These are phyloP conservation scores for Escallonia rubra DNA, from an alignment of 129 eudicot species.

Conservation along the genomic window DNA sequence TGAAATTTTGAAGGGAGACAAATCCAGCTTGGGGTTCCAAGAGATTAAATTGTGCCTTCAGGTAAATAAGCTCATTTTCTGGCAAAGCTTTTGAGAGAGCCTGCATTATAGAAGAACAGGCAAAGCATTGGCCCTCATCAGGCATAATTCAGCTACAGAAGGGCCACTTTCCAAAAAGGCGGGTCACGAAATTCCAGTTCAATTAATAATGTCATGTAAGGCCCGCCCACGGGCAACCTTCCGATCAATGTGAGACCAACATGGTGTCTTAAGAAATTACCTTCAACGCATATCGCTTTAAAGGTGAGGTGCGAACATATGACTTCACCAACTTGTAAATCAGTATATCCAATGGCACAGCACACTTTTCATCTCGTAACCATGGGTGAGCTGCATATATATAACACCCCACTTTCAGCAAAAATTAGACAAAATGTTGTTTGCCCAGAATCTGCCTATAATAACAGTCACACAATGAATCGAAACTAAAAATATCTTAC, in stretches of 20 bases:
- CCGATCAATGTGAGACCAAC: too few relatives aligned
- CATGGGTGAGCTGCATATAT: conserved; percentile 82
- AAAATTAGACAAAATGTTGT: too few relatives aligned
- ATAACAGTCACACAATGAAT: neutral
- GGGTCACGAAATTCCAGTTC: neutral
- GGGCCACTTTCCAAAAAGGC: neutral
- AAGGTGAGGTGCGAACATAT: conserved; percentile 74
- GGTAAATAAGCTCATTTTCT: conserved; percentile 68
- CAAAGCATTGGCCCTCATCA: neutral
- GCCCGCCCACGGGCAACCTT: too few relatives aligned
- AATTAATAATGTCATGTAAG: too few relatives aligned
- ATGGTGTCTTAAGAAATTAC: conserved; percentile 18
- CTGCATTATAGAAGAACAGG: conserved; percentile 30
- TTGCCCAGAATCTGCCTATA: too few relatives aligned
- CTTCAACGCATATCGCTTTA: conserved; percentile 86
- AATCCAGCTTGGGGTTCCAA: conserved; percentile 85
- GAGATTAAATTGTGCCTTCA: conserved; percentile 69
- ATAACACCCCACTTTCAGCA: neutral
- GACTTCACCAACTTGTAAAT: conserved; percentile 74
- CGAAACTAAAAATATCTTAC: conserved; percentile 28
- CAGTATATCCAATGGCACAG: conserved; percentile 66
- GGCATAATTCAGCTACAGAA: neutral
- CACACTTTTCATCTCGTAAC: conserved; percentile 55
- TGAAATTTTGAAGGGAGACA: conserved; percentile 71
- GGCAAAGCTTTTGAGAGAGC: conserved; percentile 90